Base-by-base conservation (phyloP, 352 stramenopile genomes). In the Globisporangium rhizosaccharum region DNA sequence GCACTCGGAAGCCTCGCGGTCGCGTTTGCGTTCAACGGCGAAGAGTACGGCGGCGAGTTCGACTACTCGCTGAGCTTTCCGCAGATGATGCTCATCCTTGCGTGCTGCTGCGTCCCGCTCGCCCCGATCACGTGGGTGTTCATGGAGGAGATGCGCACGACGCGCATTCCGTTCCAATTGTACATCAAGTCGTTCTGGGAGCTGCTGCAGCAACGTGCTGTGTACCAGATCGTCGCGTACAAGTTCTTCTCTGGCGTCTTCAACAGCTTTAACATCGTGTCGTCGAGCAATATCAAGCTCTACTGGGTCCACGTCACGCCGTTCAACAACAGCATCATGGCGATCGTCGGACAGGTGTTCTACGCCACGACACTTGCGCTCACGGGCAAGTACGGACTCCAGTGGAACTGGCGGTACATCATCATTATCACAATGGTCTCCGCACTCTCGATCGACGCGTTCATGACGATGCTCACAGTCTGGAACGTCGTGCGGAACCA, bases 201-300 rank as follows among this genome's bases (percentile, higher is more conserved):
- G 1, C 41, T 87, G 5, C 59, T 90, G 3, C 73, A 88, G 52
- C 76, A 83, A 36, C 74, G 79, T 41, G 77, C 75, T 18, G 70
- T 90, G 30, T 87, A 79, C 42, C 75, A 88, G 66, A 67, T 88
- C 5, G 68, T 64, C 8, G 67, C 68, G 11, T 90, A 88, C 66
- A 80, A 84, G 45, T 88, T 88, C 60, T 82, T 87, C 62, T 80
- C 72, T 1, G 70, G 63, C 0, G 65, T 87, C 9, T 86, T 87
- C 58, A 75, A 83, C 59, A 82, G 65, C 51, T 87, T 89, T 54
- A 86, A 82, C 56, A 79, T 74, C 39, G 75, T 83, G 12, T 68
- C 69, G 0, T 79, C 67, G 12, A 77, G 72, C 49, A 76, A 80
- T 53, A 80, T 87, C 53, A 76, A 83, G 44, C 28, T 71, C 3